Base-by-base conservation (phyloP, 2,329 filamentous ascomycete species). In the Trichoderma asperellum region DNA sequence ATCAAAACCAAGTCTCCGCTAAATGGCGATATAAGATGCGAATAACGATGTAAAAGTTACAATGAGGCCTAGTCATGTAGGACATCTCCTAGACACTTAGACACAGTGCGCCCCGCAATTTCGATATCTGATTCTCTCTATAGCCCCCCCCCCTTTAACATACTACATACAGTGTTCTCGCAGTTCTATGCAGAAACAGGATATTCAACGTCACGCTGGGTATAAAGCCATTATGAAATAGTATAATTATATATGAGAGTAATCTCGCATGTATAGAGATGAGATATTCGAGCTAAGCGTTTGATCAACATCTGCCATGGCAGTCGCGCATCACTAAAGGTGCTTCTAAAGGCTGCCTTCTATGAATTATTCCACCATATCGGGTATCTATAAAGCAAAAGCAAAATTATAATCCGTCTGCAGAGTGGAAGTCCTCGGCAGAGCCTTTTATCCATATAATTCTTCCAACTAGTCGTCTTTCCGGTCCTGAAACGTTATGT, bases 41-140 rank as follows among this genome's bases (percentile, higher is more conserved):
- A 53, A 27, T 29, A 8, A 2, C 11, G 53, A 24, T 53, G 52
- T 53, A 4, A 21, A 34, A 65, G 37, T 5, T 14, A 40, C 5
- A 57, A 10, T 47, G 8, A 65, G 53, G 53, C 61, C n/a, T 32
- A 40, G 24, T 11, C 7, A 37, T 11, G 29, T 5, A 52, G 21
- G 49, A 56, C 24, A 35, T 27, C 16, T 63, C 49, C n/a, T 12
- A n/a, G n/a, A n/a, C n/a, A n/a, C n/a, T n/a, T 21, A 27, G 35
- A 21, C 63, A 67, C 63, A 67, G 63, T 67, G 63, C 63, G 63
- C 63, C 55, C 63, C 63, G 49, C 55, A 67, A n/a, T 58, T n/a
- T 2, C 3, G 4, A 18, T 32, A 29, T 34, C 34, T n/a, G 11
- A 35, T 21, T 8, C n/a, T 24, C 21, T 35, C 14, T 24, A 3